Percentiles rank a stretch among this genome's conserved stretches.
phyloP scores from a whole-genome alignment of 1,284 basidiomycete genomes.

The Veloporphyrellus conicus region DNA sequence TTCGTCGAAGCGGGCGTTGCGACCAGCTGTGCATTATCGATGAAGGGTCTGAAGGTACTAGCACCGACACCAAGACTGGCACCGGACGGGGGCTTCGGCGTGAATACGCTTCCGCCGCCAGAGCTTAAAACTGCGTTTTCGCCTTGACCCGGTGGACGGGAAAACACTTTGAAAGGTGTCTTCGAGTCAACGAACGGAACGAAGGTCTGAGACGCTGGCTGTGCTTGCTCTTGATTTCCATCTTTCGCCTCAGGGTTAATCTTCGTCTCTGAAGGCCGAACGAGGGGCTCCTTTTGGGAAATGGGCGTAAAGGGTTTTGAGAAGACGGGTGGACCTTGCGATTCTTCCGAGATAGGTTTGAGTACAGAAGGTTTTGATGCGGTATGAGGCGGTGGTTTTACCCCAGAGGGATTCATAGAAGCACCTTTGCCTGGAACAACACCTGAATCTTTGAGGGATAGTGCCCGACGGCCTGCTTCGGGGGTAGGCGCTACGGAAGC shows the following conservation, averaged over 20 bases:
- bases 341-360: constrained; percentile 29
- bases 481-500: constrained; percentile 23
- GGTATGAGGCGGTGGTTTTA: constrained; percentile 17
- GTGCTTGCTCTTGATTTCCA: constrained; percentile 16
- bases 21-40: constrained; percentile 38
- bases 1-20: constrained; percentile 21
- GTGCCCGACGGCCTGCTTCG: constrained; percentile 34
- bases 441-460: constrained; percentile 37
- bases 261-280: constrained; percentile 24
- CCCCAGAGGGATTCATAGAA: constrained; percentile 6
- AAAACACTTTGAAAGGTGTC: constrained; percentile 70
- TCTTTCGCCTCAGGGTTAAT: constrained; percentile 18
- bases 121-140: constrained; percentile 29
- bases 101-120: constrained; percentile 33
- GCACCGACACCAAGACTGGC: constrained; percentile 6
- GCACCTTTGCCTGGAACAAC: constrained; percentile 28
- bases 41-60: constrained; percentile 44
- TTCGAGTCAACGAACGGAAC: constrained; percentile 51
- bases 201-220: constrained; percentile 35
- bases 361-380: constrained; percentile 32
- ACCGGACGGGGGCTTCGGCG: constrained; percentile 40
- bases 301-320: constrained; percentile 61
- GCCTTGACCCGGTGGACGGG: constrained; percentile 49
- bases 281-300: constrained; percentile 37
- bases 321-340: constrained; percentile 42